These are phyloP conservation scores for Russula earlei DNA, from an alignment of 768 basidiomycete genomes.

Conservation along the genomic window DNA sequence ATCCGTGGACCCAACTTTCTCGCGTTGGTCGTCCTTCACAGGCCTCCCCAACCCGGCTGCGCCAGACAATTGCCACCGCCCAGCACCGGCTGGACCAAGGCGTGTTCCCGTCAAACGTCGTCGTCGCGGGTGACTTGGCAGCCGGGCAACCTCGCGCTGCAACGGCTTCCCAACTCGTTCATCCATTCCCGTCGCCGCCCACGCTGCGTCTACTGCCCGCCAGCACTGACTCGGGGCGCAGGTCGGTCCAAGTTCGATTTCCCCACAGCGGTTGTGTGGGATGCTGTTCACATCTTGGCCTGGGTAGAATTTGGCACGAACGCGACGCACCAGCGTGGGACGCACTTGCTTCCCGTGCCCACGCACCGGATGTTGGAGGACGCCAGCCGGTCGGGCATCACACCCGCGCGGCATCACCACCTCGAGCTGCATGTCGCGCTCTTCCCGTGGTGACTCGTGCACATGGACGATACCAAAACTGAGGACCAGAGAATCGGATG, in stretches of 20 bases:
- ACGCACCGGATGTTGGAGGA: not conserved
- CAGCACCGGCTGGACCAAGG: constrained; percentile 16
- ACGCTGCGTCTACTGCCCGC: not conserved
- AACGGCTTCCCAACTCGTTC: constrained; percentile 15
- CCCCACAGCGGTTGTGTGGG: not conserved
- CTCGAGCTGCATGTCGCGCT: not conserved
- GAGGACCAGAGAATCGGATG: not conserved
- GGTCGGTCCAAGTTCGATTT: not conserved
- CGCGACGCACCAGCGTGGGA: not conserved
- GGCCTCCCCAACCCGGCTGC: not conserved
- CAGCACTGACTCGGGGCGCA: no score
- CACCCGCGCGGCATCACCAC: not conserved
- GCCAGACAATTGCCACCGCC: constrained; percentile 12
- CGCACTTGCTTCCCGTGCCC: not conserved
- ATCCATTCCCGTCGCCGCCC: constrained; percentile 11
- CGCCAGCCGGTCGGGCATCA: not conserved
- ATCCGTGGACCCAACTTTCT: not conserved
- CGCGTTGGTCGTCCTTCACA: not conserved
- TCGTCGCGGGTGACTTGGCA: constrained; percentile 14
- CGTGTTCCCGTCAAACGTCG: constrained; percentile 16
- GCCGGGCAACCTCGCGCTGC: constrained; percentile 17
- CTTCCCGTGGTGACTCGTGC: not conserved
- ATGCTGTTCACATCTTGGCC: not conserved
- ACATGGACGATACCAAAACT: not conserved
- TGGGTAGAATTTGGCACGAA: not conserved